These are phyloP conservation scores for Naematelia encephala DNA, from an alignment of 768 basidiomycete species.

Conservation along the genomic window DNA sequence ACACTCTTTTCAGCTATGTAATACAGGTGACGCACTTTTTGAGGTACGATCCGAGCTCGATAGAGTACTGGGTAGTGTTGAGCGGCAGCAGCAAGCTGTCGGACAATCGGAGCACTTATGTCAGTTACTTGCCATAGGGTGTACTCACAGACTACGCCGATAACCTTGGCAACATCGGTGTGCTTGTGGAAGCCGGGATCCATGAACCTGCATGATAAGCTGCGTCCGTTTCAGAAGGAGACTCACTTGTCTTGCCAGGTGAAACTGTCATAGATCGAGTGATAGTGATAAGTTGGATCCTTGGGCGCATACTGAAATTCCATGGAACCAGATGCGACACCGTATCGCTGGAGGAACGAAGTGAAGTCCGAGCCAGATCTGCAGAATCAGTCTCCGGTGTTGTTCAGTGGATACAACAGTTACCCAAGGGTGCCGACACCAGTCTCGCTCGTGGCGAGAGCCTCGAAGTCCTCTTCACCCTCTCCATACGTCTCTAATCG, in stretches of 20 bases:
- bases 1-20: too few relatives aligned
- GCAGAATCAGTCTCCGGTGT: neutral
- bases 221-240: neutral
- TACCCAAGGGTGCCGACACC: slow-evolving; percentile 60
- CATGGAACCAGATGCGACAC: slow-evolving; percentile 53
- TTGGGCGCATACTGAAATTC: slow-evolving; percentile 36
- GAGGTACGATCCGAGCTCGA: slow-evolving; percentile 60
- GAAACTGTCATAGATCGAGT: slow-evolving; percentile 69
- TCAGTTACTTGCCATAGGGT: slow-evolving; percentile 1
- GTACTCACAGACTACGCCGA: slow-evolving; percentile 57
- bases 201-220: slow-evolving; percentile 51
- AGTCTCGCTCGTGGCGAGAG: slow-evolving; percentile 22
- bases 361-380: slow-evolving; percentile 76
- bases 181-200: slow-evolving; percentile 74
- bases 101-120: slow-evolving; percentile 55
- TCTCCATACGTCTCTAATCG: slow-evolving; percentile 13
- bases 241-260: slow-evolving; percentile 65
- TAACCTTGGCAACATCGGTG: slow-evolving; percentile 64
- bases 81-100: slow-evolving; percentile 61
- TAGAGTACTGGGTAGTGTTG: slow-evolving; percentile 67
- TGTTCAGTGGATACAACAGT: neutral
- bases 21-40: slow-evolving; percentile 53
- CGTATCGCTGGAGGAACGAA: slow-evolving; percentile 78
- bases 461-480: slow-evolving; percentile 24
- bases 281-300: slow-evolving; percentile 66